Percentiles rank a stretch among this genome's conserved stretches.
These are phyloP conservation scores for Pyrenophora seminiperda DNA, from an alignment of 2,329 filamentous ascomycete species.

Conservation along the genomic window DNA sequence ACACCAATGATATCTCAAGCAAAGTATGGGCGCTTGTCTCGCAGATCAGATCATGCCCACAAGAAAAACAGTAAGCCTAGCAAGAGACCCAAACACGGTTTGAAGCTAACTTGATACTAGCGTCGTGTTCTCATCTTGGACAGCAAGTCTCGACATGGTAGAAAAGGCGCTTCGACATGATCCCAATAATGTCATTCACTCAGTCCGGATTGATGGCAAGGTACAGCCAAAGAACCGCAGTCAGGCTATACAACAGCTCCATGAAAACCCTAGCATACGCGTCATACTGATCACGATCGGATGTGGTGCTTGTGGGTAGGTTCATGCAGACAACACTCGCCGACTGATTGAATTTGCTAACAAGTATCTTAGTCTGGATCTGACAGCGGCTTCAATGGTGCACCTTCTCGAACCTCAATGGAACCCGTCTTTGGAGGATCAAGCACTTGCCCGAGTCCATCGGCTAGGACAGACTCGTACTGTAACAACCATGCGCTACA, in stretches of 20 bases:
- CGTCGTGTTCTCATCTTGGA: slow-evolving; percentile 60
- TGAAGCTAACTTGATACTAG: slow-evolving; percentile 38
- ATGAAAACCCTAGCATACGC: slow-evolving; percentile 42
- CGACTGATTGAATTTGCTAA: not conserved
- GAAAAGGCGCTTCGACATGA: slow-evolving; percentile 24
- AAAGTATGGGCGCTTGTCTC: not conserved
- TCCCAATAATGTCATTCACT: slow-evolving; percentile 31
- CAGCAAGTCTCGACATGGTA: slow-evolving; percentile 55
- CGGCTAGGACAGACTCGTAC: slow-evolving; percentile 26
- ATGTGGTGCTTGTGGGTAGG: slow-evolving; percentile 60
- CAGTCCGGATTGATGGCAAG: slow-evolving; percentile 56
- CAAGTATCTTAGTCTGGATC: slow-evolving; percentile 28
- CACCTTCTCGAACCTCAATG: slow-evolving; percentile 61
- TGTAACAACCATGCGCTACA: slow-evolving; percentile 49
- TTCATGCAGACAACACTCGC: not conserved
- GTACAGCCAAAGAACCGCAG: slow-evolving; percentile 52
- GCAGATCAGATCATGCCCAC: not conserved
- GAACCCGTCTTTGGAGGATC: slow-evolving; percentile 54
- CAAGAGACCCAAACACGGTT: too few relatives aligned
- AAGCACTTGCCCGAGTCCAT: slow-evolving; percentile 47
- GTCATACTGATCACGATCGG: slow-evolving; percentile 57
- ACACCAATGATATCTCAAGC: not conserved
- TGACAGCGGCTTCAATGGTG: slow-evolving; percentile 55
- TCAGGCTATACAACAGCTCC: slow-evolving; percentile 50
- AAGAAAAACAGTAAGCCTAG: slow-evolving; percentile 1